phyloP scores from a whole-genome alignment of 805 yeast genomes.

The Lipomyces oligophaga region DNA sequence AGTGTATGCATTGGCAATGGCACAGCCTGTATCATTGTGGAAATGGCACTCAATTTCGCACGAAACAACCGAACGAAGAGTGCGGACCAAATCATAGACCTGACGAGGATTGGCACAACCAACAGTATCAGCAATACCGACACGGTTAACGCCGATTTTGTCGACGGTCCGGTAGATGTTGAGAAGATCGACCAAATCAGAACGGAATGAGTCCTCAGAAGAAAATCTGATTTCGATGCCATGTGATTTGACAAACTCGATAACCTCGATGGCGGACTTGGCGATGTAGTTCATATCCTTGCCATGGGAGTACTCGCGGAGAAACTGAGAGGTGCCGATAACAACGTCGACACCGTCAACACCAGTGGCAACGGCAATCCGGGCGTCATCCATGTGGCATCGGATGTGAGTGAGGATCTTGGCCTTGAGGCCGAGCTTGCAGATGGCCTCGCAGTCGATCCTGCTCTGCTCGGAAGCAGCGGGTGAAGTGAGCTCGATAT shows the following conservation, averaged over 20 bases:
- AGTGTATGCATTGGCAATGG: conserved; percentile 97
- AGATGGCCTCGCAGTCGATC: conserved; percentile 93
- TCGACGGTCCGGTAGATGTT: conserved; percentile 95
- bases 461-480: conserved; percentile 95
- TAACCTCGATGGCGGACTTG: conserved; percentile 91
- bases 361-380: conserved; percentile 95
- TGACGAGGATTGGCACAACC: conserved; percentile 99
- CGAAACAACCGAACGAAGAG: conserved; percentile 85
- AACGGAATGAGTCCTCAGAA: conserved; percentile 95
- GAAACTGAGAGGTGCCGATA: conserved; percentile 92
- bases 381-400: conserved; percentile 98
- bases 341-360: conserved; percentile 99
- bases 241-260: conserved; percentile 93
- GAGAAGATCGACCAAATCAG: conserved; percentile 89
- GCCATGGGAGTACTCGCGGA: conserved; percentile 94
- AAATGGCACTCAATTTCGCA: conserved; percentile 98
- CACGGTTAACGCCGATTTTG: conserved; percentile 96
- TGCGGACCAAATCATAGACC: conserved; percentile 92
- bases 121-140: conserved; percentile 98
- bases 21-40: conserved; percentile 99
- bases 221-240: conserved; percentile 96
- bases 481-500: conserved; percentile 95
- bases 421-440: conserved; percentile 93
- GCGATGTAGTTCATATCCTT: conserved; percentile 98
- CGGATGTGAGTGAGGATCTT: conserved; percentile 94